Evolutionary conservation across 1,284 basidiomycete genomes (phyloP), one percentile per base, ranked within the genome.

Genomic region (Sanghuangporus sanghuang): DNA sequence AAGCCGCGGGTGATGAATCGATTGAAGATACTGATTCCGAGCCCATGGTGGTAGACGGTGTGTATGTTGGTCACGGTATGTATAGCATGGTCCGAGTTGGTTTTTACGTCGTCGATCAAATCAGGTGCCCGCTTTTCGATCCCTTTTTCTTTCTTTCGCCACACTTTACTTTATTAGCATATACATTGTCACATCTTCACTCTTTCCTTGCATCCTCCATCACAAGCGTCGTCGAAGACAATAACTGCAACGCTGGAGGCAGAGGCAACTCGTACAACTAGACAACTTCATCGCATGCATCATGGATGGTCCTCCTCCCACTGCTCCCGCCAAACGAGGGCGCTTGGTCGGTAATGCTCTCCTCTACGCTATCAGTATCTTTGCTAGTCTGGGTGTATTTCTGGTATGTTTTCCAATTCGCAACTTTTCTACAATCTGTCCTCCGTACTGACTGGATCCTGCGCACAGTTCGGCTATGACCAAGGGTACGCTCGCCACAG

Each of bases 321-420:
- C 69, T 35, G 70, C 75, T 58, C 60, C 49, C 35, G 54, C 27
- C n/a, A n/a, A 44, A 11, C 64, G 71, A 32, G 69, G 77, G 57
- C 74, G 77, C 66, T 73, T 95, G 63, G 90, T 93, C 59, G 94
- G 94, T 67, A 85, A 90, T 71, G 83, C 85, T 23, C 80, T 96
- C 42, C 85, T 96, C 62, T 93, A 93, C 73, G 84, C 86, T 9
- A 87, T 93, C 67, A 90, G 93, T 39, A 79, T 90, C 64, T 95
- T 96, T 69, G 92, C 90, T 67, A 92, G 89, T 76, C 77, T 96
- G 39, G 94, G 94, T 58, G 93, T 96, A 42, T 95, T 95, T 72
- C 80, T 94, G 67, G 92, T 95, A 68, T 72, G 86, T 78, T 23
- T 9, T 35, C 53, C 16, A 2, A 2, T 18, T 46, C 16, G 16